Base-by-base conservation (phyloP, 345 rosid genomes). In the Reutealis trisperma region DNA sequence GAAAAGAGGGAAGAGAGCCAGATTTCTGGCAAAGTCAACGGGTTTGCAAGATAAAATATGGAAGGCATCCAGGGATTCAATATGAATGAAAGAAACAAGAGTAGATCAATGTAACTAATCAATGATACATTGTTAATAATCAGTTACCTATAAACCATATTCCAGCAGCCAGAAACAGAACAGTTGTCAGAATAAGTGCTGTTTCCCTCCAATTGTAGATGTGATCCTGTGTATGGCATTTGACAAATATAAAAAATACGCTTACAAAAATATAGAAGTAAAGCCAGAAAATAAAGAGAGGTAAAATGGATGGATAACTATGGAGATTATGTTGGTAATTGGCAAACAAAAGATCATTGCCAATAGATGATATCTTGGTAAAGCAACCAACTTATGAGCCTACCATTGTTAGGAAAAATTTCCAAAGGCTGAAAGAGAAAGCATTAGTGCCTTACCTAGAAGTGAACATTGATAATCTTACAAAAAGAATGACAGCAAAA, bases 131-230 rank as follows among this genome's bases (percentile, higher is more conserved):
- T 37, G 5, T 37, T 37, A 37, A 37, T 37, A 4, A 7, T 37
- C 6, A 37, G 41, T 73, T 85, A 89, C 97, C 98, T 71, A 88
- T 88, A 77, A 81, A 88, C 99, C 99, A 95, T 76, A 95, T 81
- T n/a, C 64, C 86, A 51, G 98, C 98, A 12, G 99, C 94, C 44
- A 87, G 94, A 87, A 95, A 92, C 78, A 93, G 79, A 74, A 93
- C 84, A 58, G 85, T 79, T 0, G 98, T 90, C 71, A 93, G 89
- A 81, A 90, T 88, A 75, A 95, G 98, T 78, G 98, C 76, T 74
- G 98, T 92, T 79, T 75, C 80, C 78, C 98, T 93, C 99, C 99
- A 95, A 67, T 90, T 92, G 88, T 95, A 71, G 67, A 90, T 72
- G 44, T 65, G 59, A 79, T 95, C 99, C 97, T 37, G 41, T 94